Conservation (phyloP, 2,329 filamentous ascomycete genomes). For the Fusarium chaquense region DNA sequence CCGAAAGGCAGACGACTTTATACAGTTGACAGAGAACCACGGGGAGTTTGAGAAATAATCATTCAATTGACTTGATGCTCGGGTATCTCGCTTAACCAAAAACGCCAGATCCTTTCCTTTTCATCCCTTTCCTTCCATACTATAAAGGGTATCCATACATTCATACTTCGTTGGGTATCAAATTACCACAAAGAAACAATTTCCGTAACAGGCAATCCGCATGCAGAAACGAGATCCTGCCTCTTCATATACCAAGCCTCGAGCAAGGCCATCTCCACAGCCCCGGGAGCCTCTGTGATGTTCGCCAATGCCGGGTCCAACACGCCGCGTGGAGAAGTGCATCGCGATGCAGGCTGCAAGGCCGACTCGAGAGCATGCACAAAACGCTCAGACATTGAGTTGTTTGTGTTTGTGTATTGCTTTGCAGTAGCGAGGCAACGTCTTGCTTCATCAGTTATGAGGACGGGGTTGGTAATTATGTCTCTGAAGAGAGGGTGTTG, state of each 20-base stretch:
- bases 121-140: background rate
- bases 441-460: slow-evolving; percentile 35
- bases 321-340: slow-evolving; percentile 19
- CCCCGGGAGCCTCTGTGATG: slow-evolving; percentile 18
- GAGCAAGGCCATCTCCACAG: slow-evolving; percentile 37
- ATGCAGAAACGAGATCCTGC: slow-evolving; percentile 19
- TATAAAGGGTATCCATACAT: background rate
- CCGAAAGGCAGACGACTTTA: background rate
- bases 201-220: slow-evolving; percentile 33
- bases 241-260: slow-evolving; percentile 42
- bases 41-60: background rate
- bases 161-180: background rate
- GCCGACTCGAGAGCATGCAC: slow-evolving; percentile 33
- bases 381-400: slow-evolving; percentile 35
- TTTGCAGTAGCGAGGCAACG: slow-evolving; percentile 43
- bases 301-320: slow-evolving; percentile 38
- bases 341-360: slow-evolving; percentile 33
- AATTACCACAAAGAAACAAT: slow-evolving; percentile 42
- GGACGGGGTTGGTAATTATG: slow-evolving; percentile 33
- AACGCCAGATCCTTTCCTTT: slow-evolving; percentile 8
- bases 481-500: slow-evolving; percentile 41
- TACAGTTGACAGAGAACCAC: background rate
- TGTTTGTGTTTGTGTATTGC: slow-evolving; percentile 28
- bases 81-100: slow-evolving; percentile 37
- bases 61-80: slow-evolving; percentile 19